Evolutionary conservation across 2,329 filamentous ascomycete genomes (phyloP), one percentile per base, ranked within the genome.

Genomic region (Boeremia lycopersici): DNA sequence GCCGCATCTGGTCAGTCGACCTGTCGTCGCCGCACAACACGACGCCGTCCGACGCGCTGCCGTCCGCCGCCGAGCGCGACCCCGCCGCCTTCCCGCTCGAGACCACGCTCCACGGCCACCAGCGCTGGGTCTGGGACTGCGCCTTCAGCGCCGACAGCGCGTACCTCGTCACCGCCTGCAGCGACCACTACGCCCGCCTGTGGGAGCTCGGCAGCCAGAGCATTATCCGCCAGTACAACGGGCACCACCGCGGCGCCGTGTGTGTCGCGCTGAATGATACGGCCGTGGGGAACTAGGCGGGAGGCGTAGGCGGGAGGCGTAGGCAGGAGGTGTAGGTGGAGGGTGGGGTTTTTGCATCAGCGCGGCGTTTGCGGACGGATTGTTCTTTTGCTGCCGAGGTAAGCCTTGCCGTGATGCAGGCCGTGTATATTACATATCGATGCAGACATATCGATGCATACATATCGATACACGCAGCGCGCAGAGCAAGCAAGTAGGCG

Each of bases 71-170:
- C 17, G 74, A 76, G 23, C 71, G 74, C 47, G 74, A 75, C 68
- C 77, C 71, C 8, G 84, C 82, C 74, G 88, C 81, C 36, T 95
- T 90, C 64, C 89, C 88, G 9, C 84, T 96, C 17, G 90, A 96
- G 76, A 92, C 91, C 2, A 96, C 91, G 1, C 84, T 97, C 1
- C 89, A 89, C 19, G 91, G 90, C 49, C 93, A 97, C 76, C 93
- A 97, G 77, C 87, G 93, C 48, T 97, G 93, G 93, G 93, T 97
- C 1, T 97, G 93, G 93, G 93, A 97, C 74, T 97, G 93, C 69
- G 93, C 93, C 0, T 97, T 97, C 77, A 93, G 89, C 58, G 93
- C 93, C 25, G 93, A 97, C 73, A 93, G 89, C 30, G 93, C 93
- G 0, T 97, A 97, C 70, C 81, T 97, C 6, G 93, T 97, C 11